Evolutionary conservation across 768 basidiomycete genomes (phyloP), one percentile per base, ranked within the genome.

Genomic region (Galerina marginata): DNA sequence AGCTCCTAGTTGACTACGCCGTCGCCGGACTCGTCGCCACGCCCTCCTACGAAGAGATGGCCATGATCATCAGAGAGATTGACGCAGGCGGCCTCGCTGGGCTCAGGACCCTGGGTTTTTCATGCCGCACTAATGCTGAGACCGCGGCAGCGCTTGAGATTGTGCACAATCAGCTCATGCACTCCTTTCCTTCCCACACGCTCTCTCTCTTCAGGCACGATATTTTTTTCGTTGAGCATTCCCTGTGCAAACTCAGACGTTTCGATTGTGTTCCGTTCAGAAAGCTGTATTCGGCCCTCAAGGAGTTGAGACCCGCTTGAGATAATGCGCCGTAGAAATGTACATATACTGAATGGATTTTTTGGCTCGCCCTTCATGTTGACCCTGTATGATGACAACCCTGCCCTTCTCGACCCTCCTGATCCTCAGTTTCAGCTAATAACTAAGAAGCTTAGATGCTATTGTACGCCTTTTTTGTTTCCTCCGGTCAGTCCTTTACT

Each of bases 1-100:
- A 51, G 33, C 49, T 51, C 36, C 49, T 51, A 2, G 49, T 37
- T n/a, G 49, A 51, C 16, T 51, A 51, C n/a, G 49, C 49, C 2
- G 36, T n/a, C 7, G 15, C 12, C 3, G 49, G 49, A 4, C 12
- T 51, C 9, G 6, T 51, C 49, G n/a, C 36, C 14, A 11, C 15
- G 12, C 49, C 49, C 14, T 36, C 49, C 1, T 3, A 9, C 2
- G 33, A n/a, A 4, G 49, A 51, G 33, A 37, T 51, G 49, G 49
- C 36, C 3, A 16, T 37, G 9, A 37, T 51, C n/a, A 38, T 51
- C 4, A 51, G 6, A 2, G 10, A n/a, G 16, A 51, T 51, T 11
- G 9, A 20, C 15, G 15, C 3, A 4, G 49, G 49, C 9, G 49
- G 26, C 3, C 9, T 51, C 12, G n/a, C 15, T 3, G 49, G 36